Conservation (phyloP, 2,329 filamentous ascomycete species). For the Neodidymelliopsis sp. region DNA sequence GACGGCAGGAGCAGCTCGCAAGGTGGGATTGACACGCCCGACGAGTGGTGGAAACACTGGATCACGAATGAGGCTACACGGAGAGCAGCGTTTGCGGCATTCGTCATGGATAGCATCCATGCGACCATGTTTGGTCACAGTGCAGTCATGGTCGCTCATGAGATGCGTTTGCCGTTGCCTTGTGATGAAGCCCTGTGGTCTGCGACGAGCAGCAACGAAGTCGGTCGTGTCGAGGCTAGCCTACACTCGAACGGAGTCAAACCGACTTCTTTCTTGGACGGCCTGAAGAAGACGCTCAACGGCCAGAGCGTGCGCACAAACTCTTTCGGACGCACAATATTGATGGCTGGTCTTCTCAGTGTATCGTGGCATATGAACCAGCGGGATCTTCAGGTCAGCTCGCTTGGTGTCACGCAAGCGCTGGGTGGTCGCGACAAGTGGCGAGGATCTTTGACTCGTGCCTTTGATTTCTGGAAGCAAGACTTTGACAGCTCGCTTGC, state of each 20-base stretch:
- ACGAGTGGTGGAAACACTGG: slow-evolving; percentile 97
- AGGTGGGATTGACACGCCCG: slow-evolving; percentile 70
- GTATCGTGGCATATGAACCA: slow-evolving; percentile 99
- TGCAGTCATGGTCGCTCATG: slow-evolving; percentile 95
- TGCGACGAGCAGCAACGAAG: slow-evolving; percentile 85
- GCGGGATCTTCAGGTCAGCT: slow-evolving; percentile 89
- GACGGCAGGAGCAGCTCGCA: slow-evolving; percentile 62
- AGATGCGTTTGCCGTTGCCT: slow-evolving; percentile 88
- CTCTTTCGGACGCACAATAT: slow-evolving; percentile 87
- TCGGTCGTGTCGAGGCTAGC: slow-evolving; percentile 81
- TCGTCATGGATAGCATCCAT: slow-evolving; percentile 94
- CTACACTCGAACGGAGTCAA: slow-evolving; percentile 83
- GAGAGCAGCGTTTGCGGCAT: slow-evolving; percentile 89
- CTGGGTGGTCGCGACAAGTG: slow-evolving; percentile 90
- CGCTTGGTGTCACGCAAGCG: slow-evolving; percentile 79
- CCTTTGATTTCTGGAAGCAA: slow-evolving; percentile 92
- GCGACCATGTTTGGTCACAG: slow-evolving; percentile 98
- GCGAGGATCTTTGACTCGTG: slow-evolving; percentile 82
- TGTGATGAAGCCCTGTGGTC: slow-evolving; percentile 95
- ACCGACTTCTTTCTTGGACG: slow-evolving; percentile 86
- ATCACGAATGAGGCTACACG: slow-evolving; percentile 92
- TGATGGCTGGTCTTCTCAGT: slow-evolving; percentile 93
- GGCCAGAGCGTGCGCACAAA: slow-evolving; percentile 88
- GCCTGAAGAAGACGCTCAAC: slow-evolving; percentile 86
- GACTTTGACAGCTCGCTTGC: slow-evolving; percentile 86